A percentile compares a stretch with the other conserved stretches of the same genome.
These are phyloP conservation scores for Acanthamoeba royreba DNA, from an alignment of 208 protist species.

Conservation along the genomic window DNA sequence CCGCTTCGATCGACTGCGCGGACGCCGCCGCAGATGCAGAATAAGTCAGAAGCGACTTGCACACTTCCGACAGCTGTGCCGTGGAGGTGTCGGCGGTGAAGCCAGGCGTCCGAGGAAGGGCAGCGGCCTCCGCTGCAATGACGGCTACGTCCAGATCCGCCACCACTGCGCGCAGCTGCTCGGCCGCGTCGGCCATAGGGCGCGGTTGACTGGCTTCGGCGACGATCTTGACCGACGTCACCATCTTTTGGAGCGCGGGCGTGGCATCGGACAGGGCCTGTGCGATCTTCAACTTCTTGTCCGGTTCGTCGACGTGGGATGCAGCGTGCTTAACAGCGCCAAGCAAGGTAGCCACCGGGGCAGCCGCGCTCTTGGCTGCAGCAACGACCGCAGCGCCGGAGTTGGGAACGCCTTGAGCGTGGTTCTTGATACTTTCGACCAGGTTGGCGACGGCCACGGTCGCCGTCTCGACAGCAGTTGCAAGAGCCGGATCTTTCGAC, in stretches of 20 bases:
- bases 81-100: not conserved
- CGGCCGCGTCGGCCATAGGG: not conserved
- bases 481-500: not conserved
- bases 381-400: not conserved
- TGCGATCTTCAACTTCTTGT: not conserved
- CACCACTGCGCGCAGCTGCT: not conserved
- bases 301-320: not conserved
- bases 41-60: not conserved
- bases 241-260: constrained; percentile 19
- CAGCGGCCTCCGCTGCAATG: not conserved
- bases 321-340: not conserved
- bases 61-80: not conserved
- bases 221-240: not conserved
- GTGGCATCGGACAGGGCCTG: not conserved
- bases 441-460: not conserved
- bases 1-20: not conserved
- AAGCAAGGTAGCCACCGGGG: not conserved
- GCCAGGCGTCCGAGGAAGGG: not conserved
- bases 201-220: not conserved
- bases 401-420: not conserved
- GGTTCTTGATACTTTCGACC: not conserved
- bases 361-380: not conserved
- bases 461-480: not conserved
- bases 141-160: constrained; percentile 13
- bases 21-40: not conserved